Evolutionary conservation across 306 rosid genomes (phyloP), one percentile per base, ranked within the genome.

Genomic region (Heteromeles arbutifolia): DNA sequence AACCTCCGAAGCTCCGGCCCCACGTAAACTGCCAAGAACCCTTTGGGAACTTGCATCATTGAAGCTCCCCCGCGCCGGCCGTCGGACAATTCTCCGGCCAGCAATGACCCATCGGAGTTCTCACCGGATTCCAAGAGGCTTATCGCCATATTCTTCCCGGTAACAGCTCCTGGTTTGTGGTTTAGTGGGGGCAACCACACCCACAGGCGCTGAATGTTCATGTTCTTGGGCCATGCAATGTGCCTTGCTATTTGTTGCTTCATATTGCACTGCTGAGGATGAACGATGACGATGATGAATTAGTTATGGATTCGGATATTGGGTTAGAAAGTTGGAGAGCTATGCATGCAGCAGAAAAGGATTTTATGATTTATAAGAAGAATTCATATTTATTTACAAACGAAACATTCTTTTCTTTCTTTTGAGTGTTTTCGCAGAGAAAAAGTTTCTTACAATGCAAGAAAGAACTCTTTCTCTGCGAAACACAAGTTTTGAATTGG

Each of bases 21-120:
- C 1, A 87, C 95, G n/a, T 86, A 80, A 13, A 87, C 89, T 2
- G 86, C 88, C 6, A 90, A 3, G 72, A 10, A 81, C 14, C 96
- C 96, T 68, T 76, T 88, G 3, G 90, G 90, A 37, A 87, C 83
- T 29, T 69, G 69, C 28, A 43, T 11, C 8, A 63, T 12, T 15
- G 39, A 29, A 29, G 29, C n/a, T 13, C 26, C 26, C 34, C 44
- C 77, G 2, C 22, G 59, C 3, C 2, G 31, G 57, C 31, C 31
- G 3, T 74, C 31, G 0, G 61, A 74, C 44, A 74, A 21, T 19
- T 61, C 85, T 14, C 72, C 76, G 2, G 45, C 78, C 52, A 74
- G 59, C 65, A 85, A 45, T 5, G 84, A 66, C 65, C 70, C 45
- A 9, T 22, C 25, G 10, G 62, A 70, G 45, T 21, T 58, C 13